These are phyloP conservation scores for Vigna unguiculata DNA, from an alignment of 306 rosid species.

Conservation along the genomic window DNA sequence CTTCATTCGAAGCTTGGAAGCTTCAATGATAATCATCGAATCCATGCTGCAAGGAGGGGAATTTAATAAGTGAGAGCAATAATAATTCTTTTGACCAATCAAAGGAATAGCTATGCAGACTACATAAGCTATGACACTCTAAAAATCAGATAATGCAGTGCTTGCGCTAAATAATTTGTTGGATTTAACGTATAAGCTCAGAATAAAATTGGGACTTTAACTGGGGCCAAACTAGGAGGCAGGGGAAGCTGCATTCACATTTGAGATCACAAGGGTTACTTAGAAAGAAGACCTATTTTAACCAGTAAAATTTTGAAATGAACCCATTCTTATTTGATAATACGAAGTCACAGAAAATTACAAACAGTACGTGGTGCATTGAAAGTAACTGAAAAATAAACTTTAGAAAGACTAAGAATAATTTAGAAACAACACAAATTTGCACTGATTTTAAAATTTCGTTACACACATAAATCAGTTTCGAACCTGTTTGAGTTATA, in stretches of 20 bases:
- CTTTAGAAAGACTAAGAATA: not conserved
- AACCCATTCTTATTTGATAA: slow-evolving; percentile 10
- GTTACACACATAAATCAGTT: slow-evolving; percentile 20
- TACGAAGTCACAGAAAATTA: not conserved
- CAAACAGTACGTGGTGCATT: slow-evolving; percentile 2
- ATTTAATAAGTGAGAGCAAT: slow-evolving; percentile 16
- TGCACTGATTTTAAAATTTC: slow-evolving; percentile 18
- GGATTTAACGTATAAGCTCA: no score
- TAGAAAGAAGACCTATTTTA: not conserved
- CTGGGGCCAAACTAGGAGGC: slow-evolving; percentile 19
- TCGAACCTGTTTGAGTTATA: not conserved
- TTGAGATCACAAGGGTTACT: not conserved
- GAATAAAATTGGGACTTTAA: no score
- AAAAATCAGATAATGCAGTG: not conserved
- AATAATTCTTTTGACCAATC: not conserved
- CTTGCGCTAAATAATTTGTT: slow-evolving; percentile 12
- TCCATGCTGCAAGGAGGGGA: slow-evolving; percentile 67
- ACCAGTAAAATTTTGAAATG: not conserved
- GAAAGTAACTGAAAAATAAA: not conserved
- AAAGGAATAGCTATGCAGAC: slow-evolving; percentile 25
- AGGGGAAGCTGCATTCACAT: not conserved
- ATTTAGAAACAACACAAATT: not conserved
- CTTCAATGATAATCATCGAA: slow-evolving; percentile 64
- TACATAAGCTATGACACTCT: not conserved
- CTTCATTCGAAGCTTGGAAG: slow-evolving; percentile 61